Percentiles rank a stretch among this genome's conserved stretches.
Evolutionary conservation across 352 stramenopile species (phyloP).

Genomic region (Pythium aquatile): DNA sequence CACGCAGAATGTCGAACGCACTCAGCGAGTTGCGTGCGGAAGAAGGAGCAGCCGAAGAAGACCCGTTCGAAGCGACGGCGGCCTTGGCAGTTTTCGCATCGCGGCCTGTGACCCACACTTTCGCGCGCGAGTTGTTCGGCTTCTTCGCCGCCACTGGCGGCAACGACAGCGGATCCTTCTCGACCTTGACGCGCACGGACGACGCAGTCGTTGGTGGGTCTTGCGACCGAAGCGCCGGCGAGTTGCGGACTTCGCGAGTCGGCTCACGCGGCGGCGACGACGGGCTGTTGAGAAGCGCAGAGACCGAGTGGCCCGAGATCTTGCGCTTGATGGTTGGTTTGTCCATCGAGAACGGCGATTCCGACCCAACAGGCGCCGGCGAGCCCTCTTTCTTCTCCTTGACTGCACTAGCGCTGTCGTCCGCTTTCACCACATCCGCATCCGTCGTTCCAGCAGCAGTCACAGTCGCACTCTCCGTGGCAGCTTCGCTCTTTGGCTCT

Average conservation of each 20-base stretch:
- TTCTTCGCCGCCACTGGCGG: constrained; percentile 29
- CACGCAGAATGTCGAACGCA: constrained; percentile 79
- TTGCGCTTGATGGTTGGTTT: constrained; percentile 34
- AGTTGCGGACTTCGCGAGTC: constrained; percentile 1
- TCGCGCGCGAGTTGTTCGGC: constrained; percentile 25
- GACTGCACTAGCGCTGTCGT: not conserved
- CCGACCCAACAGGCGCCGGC: not conserved
- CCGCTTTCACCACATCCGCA: not conserved
- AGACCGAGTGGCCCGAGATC: constrained; percentile 60
- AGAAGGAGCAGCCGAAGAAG: constrained; percentile 1
- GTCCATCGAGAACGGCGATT: constrained; percentile 15
- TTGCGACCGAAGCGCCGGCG: constrained; percentile 10
- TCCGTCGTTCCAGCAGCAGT: not conserved
- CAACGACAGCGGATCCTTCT: constrained; percentile 41
- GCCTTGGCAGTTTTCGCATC: constrained; percentile 27
- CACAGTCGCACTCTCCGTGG: not conserved
- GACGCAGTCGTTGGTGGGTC: constrained; percentile 15
- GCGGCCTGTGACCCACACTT: constrained; percentile 25
- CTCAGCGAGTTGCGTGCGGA: constrained; percentile 38
- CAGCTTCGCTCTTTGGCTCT: not conserved
- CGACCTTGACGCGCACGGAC: constrained; percentile 55
- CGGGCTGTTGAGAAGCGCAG: constrained; percentile 70
- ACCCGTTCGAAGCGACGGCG: not conserved
- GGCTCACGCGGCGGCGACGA: constrained; percentile 39
- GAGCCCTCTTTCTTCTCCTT: not conserved